Percentiles rank a stretch among this genome's conserved stretches.
Conservation (phyloP, 1,284 basidiomycete species). For the Malassezia nana region DNA sequence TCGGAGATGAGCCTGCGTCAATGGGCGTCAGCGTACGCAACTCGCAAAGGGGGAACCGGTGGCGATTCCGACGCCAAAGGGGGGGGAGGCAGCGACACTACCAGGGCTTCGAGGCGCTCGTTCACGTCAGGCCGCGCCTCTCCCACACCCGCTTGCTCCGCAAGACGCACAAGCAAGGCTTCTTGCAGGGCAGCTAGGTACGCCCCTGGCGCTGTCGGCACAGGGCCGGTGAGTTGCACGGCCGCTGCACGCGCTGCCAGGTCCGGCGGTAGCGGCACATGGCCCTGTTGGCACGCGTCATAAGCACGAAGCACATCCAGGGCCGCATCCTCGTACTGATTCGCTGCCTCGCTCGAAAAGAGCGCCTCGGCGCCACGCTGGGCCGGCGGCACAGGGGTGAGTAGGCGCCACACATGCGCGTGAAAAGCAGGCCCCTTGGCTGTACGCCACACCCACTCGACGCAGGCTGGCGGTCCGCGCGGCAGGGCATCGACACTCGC, state of each 20-base stretch:
- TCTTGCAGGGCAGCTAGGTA: neutral
- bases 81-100: neutral
- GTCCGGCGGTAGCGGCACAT: neutral
- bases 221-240: neutral
- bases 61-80: neutral
- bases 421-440: neutral
- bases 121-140: neutral
- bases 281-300: neutral
- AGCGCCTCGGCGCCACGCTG: constrained; percentile 8
- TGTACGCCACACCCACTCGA: constrained; percentile 2
- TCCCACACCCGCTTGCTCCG: neutral
- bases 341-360: constrained; percentile 30
- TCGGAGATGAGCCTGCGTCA: constrained; percentile 76
- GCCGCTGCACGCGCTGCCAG: neutral
- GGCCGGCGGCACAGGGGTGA: neutral
- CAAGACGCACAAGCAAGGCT: neutral
- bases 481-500: neutral
- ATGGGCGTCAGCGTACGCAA: constrained; percentile 12
- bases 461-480: constrained; percentile 1
- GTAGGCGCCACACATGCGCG: constrained; percentile 2
- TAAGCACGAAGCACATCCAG: constrained; percentile 22
- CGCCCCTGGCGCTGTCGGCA: neutral
- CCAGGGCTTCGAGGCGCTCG: neutral
- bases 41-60: neutral
- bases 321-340: constrained; percentile 34